phyloP scores from a whole-genome alignment of 2,329 filamentous ascomycete genomes.

The Fusarium sp. region DNA sequence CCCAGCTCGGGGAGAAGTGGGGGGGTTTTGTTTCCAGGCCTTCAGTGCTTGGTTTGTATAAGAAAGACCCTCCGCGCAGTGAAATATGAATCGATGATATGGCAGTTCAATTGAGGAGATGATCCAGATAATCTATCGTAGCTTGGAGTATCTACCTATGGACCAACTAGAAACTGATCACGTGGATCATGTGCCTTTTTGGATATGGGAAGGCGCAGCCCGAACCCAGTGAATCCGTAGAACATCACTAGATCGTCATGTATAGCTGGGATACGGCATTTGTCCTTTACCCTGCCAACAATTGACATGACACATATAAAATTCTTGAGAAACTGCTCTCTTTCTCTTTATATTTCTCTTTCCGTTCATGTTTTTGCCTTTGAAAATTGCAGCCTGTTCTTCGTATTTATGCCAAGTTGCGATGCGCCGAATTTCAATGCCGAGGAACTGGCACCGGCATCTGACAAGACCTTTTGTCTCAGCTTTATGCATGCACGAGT shows the following conservation, averaged over 20 bases:
- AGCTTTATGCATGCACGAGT: neutral
- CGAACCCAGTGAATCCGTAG: too few relatives aligned
- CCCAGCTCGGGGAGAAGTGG: slow-evolving; percentile 28
- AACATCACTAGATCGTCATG: neutral
- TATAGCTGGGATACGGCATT: neutral
- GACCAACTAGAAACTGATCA: slow-evolving; percentile 22
- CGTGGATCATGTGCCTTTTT: slow-evolving; percentile 32
- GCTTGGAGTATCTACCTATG: neutral
- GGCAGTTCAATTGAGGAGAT: neutral
- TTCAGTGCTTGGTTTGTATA: slow-evolving; percentile 6
- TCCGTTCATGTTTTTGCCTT: too few relatives aligned
- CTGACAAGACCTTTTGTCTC: slow-evolving; percentile 14
- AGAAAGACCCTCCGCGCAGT: slow-evolving; percentile 5
- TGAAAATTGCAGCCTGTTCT: neutral
- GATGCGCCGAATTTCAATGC: slow-evolving; percentile 14
- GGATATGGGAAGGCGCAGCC: neutral
- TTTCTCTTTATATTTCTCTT: too few relatives aligned
- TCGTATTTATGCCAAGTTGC: neutral
- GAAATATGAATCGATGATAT: slow-evolving; percentile 7
- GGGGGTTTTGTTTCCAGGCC: slow-evolving; percentile 11
- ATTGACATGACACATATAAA: too few relatives aligned
- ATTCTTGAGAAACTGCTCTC: too few relatives aligned
- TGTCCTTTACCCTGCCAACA: neutral
- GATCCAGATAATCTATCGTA: neutral
- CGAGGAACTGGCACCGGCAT: slow-evolving; percentile 28